These are phyloP conservation scores for Cyberlindnera euphorbiae DNA, from an alignment of 805 yeast species.

Conservation along the genomic window DNA sequence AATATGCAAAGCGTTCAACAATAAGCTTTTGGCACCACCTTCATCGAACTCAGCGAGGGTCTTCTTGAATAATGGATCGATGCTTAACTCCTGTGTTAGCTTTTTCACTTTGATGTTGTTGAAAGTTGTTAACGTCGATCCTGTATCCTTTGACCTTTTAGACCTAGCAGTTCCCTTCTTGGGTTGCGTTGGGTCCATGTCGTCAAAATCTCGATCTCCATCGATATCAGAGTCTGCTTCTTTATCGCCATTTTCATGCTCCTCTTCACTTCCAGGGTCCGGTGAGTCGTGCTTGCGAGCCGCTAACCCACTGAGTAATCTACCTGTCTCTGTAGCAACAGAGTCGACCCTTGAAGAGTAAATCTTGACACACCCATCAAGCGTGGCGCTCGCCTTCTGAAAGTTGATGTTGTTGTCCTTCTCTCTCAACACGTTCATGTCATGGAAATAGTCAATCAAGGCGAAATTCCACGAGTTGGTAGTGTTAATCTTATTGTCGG, in stretches of 20 bases:
- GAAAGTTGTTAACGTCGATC: constrained; percentile 43
- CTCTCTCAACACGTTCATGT: constrained; percentile 66
- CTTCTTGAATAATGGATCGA: constrained; percentile 73
- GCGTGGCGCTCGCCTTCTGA: constrained; percentile 83
- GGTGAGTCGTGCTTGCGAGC: constrained; percentile 23
- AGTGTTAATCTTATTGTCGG: constrained; percentile 60
- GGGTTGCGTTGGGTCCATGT: too few species aligned
- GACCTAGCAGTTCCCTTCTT: too few species aligned
- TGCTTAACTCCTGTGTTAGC: constrained; percentile 57
- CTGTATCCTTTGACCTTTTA: constrained; percentile 29
- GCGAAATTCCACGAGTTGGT: constrained; percentile 89
- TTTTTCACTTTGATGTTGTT: constrained; percentile 46
- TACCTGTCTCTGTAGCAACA: constrained; percentile 86
- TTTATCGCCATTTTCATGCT: constrained; percentile 24
- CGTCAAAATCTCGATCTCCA: too few species aligned
- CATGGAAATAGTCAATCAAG: constrained; percentile 86
- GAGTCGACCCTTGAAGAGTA: constrained; percentile 92
- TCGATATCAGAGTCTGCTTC: constrained; percentile 8
- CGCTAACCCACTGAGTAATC: constrained; percentile 71
- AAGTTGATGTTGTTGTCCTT: constrained; percentile 78
- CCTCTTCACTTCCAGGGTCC: constrained; percentile 22
- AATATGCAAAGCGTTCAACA: constrained; percentile 55
- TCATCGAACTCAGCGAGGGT: constrained; percentile 77
- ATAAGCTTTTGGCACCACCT: constrained; percentile 71
- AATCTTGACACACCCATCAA: constrained; percentile 92